phyloP scores from a whole-genome alignment of 306 rosid genomes.

The Pachyrhizus erosus region DNA sequence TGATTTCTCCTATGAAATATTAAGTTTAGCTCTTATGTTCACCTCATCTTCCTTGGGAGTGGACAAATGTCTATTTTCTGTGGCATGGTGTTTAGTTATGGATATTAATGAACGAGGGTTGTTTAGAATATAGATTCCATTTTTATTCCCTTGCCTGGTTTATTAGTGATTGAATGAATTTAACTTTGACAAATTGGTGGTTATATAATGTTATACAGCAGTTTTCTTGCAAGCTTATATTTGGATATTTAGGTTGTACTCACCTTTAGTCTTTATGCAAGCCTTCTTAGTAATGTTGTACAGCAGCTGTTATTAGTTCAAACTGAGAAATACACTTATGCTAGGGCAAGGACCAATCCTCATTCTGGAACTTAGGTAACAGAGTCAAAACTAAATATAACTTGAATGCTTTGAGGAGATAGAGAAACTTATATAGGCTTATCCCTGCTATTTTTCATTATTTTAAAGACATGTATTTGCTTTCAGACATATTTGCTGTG shows the following conservation, averaged over 20 bases:
- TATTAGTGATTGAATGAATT: constrained; percentile 20
- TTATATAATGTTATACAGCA: constrained; percentile 7
- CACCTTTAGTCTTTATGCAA: constrained; percentile 26
- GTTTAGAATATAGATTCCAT: constrained; percentile 22
- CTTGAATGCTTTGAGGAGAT: background rate
- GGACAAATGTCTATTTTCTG: constrained; percentile 13
- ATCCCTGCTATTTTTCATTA: background rate
- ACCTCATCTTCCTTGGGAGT: constrained; percentile 6
- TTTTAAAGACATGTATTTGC: constrained; percentile 21
- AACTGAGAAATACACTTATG: background rate
- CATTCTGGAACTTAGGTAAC: background rate
- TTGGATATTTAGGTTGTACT: background rate
- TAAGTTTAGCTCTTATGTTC: background rate
- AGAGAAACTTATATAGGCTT: background rate
- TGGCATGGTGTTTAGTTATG: background rate
- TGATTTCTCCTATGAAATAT: constrained; percentile 3
- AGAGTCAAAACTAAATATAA: background rate
- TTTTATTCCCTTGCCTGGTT: background rate
- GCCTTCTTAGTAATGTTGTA: constrained; percentile 17
- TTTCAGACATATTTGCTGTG: constrained; percentile 11
- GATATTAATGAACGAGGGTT: constrained; percentile 6
- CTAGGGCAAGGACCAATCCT: background rate
- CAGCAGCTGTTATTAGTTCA: constrained; percentile 16
- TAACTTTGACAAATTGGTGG: constrained; percentile 10
- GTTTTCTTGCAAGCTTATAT: constrained; percentile 13